Base-by-base conservation (phyloP, 345 rosid genomes). In the Citrus trifoliata region DNA sequence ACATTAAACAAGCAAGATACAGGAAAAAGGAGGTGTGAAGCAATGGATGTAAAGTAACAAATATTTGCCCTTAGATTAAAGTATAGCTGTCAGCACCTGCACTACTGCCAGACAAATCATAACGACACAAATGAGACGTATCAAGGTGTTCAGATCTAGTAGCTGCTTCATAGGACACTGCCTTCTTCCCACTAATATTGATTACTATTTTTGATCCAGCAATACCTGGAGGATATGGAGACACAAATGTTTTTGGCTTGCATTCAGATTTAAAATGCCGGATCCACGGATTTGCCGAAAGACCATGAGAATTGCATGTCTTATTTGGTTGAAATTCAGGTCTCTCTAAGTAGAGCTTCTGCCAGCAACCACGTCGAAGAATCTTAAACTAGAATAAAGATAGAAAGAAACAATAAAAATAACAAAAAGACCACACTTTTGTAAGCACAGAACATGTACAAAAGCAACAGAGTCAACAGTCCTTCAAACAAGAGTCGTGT, bases 351-450 rank as follows among this genome's bases (percentile, higher is more conserved):
- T 80, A 76, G 83, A 88, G 78, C 87, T 85, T 85, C 86, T 88
- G 83, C 97, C 95, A 90, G 81, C 76, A 75, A 69, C 97, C 97
- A 85, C 78, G 83, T 82, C 85, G 89, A 80, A 83, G 88, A 87
- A 92, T 91, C 88, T 88, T 90, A 84, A 89, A 93, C 98, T 91
- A 82, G 67, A 80, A 77, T 2, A 77, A 42, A 48, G 55, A 65
- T 35, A 37, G 37, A 73, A 68, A 22, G 33, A 32, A 85, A 33
- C 32, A 72, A 68, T 28, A 70, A 25, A 76, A 25, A 74, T 12
- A 22, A 37, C 24, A 73, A 60, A 61, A 56, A 56, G 9, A 42
- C 48, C 27, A 46, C 3, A 75, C 60, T 62, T 42, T 22, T 51
- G 69, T 48, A n/a, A 46, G 28, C 10, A 18, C 6, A 13, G 18